Percentiles rank a stretch among this genome's conserved stretches.
Evolutionary conservation across 108 stramenopile genomes (phyloP).

Genomic region (Cyclotella distinguenda): DNA sequence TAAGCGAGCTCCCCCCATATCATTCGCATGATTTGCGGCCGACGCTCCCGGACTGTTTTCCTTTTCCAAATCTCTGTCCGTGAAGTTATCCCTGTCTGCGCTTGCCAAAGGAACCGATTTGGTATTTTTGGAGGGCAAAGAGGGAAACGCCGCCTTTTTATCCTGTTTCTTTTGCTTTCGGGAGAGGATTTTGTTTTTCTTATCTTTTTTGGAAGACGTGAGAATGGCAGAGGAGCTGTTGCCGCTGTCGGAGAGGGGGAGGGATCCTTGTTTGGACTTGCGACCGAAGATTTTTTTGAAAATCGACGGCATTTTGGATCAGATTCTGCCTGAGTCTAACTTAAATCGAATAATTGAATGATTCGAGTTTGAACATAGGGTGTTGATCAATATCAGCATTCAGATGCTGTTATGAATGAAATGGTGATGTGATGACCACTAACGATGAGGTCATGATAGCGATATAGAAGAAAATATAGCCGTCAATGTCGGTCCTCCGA

Average conservation of each 20-base stretch:
- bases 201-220: constrained; percentile 11
- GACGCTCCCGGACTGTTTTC: constrained; percentile 3
- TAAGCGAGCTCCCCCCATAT: too few species aligned
- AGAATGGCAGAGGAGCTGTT: constrained; percentile 6
- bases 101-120: background rate
- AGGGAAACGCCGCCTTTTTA: constrained; percentile 37
- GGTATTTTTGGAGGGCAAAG: background rate
- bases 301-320: constrained; percentile 22
- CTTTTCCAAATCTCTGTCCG: constrained; percentile 5
- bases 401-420: too few species aligned
- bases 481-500: too few species aligned
- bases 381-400: too few species aligned
- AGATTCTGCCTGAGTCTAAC: too few species aligned
- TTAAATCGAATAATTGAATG: too few species aligned
- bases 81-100: background rate
- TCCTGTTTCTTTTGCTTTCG: constrained; percentile 42
- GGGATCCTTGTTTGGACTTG: constrained; percentile 17
- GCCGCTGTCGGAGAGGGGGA: constrained; percentile 1
- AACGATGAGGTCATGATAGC: too few species aligned
- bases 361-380: too few species aligned
- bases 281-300: constrained; percentile 43
- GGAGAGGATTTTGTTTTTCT: constrained; percentile 19
- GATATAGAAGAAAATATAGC: too few species aligned
- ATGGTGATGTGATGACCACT: too few species aligned
- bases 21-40: too few species aligned